phyloP scores from a whole-genome alignment of 345 rosid genomes.

The Eucalyptus pauciflora region DNA sequence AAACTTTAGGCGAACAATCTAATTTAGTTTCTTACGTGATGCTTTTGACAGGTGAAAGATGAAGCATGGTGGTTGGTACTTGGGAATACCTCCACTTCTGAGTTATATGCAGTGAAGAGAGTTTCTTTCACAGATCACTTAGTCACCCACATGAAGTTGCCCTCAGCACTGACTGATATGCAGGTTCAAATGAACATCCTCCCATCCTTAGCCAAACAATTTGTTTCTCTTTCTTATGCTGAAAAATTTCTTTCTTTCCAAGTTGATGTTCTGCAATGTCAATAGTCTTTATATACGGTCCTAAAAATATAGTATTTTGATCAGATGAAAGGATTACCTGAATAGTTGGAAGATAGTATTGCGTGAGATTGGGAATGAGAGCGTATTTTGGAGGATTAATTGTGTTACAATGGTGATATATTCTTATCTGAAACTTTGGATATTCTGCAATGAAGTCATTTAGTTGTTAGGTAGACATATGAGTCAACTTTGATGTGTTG shows the following conservation, averaged over 20 bases:
- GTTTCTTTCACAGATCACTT: conserved; percentile 61
- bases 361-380: neutral
- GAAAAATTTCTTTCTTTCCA: neutral
- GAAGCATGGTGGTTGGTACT: conserved; percentile 99
- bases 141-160: conserved; percentile 66
- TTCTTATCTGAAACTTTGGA: neutral
- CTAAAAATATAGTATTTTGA: neutral
- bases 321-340: neutral
- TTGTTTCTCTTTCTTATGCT: neutral
- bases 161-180: conserved; percentile 30
- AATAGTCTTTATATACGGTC: neutral
- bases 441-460: neutral
- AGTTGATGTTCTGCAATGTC: neutral
- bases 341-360: neutral
- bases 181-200: conserved; percentile 33
- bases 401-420: neutral
- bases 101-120: conserved; percentile 82
- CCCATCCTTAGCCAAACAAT: neutral
- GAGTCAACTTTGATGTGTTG: neutral
- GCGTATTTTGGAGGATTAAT: neutral
- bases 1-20: neutral
- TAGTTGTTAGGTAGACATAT: neutral
- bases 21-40: neutral
- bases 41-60: conserved; percentile 55
- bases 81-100: conserved; percentile 55